Percentiles rank a stretch among this genome's conserved stretches.
phyloP scores from a whole-genome alignment of 169 alveolate species.

The Plasmodium sp. region DNA sequence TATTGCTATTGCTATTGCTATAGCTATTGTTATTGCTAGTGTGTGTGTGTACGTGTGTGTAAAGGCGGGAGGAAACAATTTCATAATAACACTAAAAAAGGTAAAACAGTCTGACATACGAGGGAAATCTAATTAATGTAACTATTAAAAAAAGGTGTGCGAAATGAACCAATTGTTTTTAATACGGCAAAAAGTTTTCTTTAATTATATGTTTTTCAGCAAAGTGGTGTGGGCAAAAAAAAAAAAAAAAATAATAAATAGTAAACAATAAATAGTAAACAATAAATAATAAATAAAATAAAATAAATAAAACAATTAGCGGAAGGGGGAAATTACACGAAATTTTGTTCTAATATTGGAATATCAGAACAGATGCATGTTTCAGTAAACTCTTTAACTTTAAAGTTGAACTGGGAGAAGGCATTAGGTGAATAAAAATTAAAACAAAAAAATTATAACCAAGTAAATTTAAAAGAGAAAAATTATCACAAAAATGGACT shows the following conservation, averaged over 20 bases:
- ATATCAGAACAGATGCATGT: not conserved
- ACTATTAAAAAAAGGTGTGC: not conserved
- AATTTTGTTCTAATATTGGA: not conserved
- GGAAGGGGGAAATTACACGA: not conserved
- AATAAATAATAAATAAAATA: no score
- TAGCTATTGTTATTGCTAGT: no score
- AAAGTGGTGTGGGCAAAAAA: not conserved
- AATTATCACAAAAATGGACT: not conserved
- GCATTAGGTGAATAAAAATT: not conserved
- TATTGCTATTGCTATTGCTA: no score
- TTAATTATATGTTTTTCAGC: not conserved
- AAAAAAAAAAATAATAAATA: no score
- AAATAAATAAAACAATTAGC: not conserved
- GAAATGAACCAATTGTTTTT: not conserved
- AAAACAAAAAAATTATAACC: no score
- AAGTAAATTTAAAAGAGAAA: not conserved
- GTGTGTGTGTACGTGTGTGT: not conserved
- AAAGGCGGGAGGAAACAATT: not conserved
- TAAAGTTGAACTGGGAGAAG: not conserved
- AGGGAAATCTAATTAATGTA: not conserved
- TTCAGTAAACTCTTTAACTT: not conserved
- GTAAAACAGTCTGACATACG: not conserved
- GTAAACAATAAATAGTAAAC: no score
- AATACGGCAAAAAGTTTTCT: not conserved
- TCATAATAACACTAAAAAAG: not conserved